phyloP scores from a whole-genome alignment of 2,329 filamentous ascomycete genomes.

The Aspergillus arachidicola region DNA sequence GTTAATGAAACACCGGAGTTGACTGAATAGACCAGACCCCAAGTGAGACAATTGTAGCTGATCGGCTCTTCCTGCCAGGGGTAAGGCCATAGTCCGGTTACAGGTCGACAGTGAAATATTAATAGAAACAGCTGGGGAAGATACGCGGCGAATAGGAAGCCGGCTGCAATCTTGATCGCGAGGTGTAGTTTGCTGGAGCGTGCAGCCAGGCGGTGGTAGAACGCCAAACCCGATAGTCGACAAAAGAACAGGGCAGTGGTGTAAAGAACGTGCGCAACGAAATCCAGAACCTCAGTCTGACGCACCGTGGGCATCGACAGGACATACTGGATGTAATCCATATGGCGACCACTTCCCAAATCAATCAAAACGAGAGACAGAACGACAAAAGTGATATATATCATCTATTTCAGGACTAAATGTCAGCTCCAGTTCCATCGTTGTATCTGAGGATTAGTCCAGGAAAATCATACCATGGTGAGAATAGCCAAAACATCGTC shows the following conservation, averaged over 20 bases:
- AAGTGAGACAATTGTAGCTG: constrained; percentile 51
- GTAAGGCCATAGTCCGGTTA: constrained; percentile 57
- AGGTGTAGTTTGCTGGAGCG: constrained; percentile 29
- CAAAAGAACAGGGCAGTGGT: constrained; percentile 54
- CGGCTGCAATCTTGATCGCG: constrained; percentile 32
- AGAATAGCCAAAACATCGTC: constrained; percentile 55
- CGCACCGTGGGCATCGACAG: constrained; percentile 46
- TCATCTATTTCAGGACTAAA: constrained; percentile 18
- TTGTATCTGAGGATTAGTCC: neutral
- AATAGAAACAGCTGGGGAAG: constrained; percentile 54
- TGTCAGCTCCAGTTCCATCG: neutral
- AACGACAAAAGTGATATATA: constrained; percentile 48
- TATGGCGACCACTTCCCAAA: constrained; percentile 49
- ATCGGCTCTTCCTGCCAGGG: constrained; percentile 47
- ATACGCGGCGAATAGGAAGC: constrained; percentile 44
- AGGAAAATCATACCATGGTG: constrained; percentile 44
- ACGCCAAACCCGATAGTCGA: constrained; percentile 55
- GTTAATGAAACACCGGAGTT: constrained; percentile 54
- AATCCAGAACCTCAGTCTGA: constrained; percentile 52
- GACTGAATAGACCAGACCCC: constrained; percentile 56
- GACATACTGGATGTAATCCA: constrained; percentile 47
- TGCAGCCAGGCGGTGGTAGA: constrained; percentile 53
- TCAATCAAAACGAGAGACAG: constrained; percentile 50
- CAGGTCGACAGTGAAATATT: constrained; percentile 55
- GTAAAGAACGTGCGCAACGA: constrained; percentile 56